Conservation (phyloP, 1,284 basidiomycete genomes). For the Cutaneotrichosporon sp. region DNA sequence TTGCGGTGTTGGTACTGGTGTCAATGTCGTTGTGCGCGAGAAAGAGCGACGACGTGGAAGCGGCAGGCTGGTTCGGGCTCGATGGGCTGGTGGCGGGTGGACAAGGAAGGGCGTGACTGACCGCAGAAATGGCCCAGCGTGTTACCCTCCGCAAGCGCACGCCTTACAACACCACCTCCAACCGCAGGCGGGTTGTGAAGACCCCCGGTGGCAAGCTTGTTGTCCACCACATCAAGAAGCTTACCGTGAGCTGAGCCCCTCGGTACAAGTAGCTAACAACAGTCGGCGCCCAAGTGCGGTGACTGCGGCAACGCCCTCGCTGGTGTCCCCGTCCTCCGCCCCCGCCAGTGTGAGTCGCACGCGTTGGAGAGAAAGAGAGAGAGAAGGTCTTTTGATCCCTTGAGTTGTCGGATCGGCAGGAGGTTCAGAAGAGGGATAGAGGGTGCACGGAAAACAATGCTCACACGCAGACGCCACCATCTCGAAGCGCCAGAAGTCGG, state of each 20-base stretch:
- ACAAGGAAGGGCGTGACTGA: constrained; percentile 10
- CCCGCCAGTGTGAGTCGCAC: constrained; percentile 64
- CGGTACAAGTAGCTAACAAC: constrained; percentile 14
- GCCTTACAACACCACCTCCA: constrained; percentile 98
- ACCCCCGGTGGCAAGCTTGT: constrained; percentile 66
- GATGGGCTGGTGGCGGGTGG: not conserved
- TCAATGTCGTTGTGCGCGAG: not conserved
- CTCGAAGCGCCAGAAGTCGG: constrained; percentile 93
- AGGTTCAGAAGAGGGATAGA: not conserved
- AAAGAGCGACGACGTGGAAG: not conserved
- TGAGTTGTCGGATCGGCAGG: not conserved
- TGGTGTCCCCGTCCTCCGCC: constrained; percentile 90
- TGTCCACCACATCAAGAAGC: constrained; percentile 56
- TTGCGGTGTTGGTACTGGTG: not conserved
- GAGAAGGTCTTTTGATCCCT: not conserved
- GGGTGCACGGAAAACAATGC: not conserved
- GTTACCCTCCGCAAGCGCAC: constrained; percentile 98
- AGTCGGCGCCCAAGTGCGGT: constrained; percentile 86
- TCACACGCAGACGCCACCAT: constrained; percentile 66
- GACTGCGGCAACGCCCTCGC: constrained; percentile 89
- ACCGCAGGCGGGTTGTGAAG: constrained; percentile 92
- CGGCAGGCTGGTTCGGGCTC: not conserved
- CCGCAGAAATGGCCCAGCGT: constrained; percentile 84
- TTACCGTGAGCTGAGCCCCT: constrained; percentile 43
- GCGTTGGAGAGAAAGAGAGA: not conserved